Conservation (phyloP, 768 basidiomycete genomes). For the Cystofilobasidium macerans region DNA sequence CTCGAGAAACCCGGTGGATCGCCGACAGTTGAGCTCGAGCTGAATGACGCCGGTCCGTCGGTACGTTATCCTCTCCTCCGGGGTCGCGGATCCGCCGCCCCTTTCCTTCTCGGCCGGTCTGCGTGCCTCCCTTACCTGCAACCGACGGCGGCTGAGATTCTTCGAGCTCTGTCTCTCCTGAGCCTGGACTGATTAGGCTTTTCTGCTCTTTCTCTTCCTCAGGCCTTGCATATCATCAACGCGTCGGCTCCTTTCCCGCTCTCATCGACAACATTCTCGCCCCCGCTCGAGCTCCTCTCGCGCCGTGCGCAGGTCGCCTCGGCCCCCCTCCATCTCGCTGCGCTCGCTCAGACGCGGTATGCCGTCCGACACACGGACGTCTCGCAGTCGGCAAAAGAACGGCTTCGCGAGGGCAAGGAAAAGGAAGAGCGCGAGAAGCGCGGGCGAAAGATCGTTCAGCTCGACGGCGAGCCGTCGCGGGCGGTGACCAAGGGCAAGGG, state of each 20-base stretch:
- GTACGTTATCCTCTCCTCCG: neutral
- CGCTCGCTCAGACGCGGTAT: conserved; percentile 14
- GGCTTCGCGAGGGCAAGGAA: conserved; percentile 16
- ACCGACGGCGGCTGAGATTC: too few species aligned
- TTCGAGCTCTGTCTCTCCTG: neutral
- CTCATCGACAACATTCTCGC: neutral
- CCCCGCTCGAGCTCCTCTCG: conserved; percentile 13
- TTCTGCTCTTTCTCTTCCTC: neutral
- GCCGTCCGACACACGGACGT: conserved; percentile 22
- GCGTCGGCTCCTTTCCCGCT: neutral
- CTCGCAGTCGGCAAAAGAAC: conserved; percentile 19
- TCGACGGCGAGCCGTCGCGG: conserved; percentile 4
- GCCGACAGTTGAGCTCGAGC: conserved; percentile 3
- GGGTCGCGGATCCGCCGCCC: neutral
- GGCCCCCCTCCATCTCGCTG: conserved; percentile 7
- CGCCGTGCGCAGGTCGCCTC: neutral
- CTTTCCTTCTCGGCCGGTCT: neutral
- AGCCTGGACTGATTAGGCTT: neutral
- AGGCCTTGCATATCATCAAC: conserved; percentile 10
- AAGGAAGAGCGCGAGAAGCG: conserved; percentile 15
- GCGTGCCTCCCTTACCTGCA: too few species aligned
- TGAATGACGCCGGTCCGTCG: neutral
- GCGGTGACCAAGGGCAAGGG: neutral
- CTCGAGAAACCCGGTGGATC: neutral
- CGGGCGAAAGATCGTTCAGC: conserved; percentile 21